Evolutionary conservation across 2,329 filamentous ascomycete species (phyloP).

Genomic region (Ophiostoma ips): DNA sequence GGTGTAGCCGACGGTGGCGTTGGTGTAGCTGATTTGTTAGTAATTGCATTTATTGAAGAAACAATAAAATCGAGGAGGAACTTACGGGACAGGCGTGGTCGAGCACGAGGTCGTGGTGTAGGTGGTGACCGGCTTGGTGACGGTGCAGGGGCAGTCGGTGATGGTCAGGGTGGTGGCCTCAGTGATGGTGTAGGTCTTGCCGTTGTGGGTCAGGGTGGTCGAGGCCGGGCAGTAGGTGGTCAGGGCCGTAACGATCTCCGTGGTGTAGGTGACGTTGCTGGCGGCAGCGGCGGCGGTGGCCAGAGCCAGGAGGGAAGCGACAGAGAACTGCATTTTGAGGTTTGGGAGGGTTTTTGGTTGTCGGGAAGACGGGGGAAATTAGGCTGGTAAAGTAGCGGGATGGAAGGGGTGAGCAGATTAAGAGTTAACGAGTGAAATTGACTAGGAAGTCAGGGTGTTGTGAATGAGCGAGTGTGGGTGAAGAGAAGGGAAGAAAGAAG

Average conservation of each 20-base stretch:
- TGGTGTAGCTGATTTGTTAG: conserved; percentile 22
- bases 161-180: conserved; percentile 50
- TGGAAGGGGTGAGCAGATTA: conserved; percentile 13
- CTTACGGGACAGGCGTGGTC: conserved; percentile 37
- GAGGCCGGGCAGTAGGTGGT: conserved; percentile 60
- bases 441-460: conserved; percentile 39
- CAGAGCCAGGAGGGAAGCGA: conserved; percentile 37
- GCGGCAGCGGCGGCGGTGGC: conserved; percentile 31
- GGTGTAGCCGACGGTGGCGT: conserved; percentile 25
- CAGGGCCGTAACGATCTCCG: conserved; percentile 50
- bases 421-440: conserved; percentile 42
- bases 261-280: conserved; percentile 40
- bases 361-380: conserved; percentile 21
- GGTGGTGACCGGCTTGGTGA: conserved; percentile 43
- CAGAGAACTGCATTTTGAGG: conserved; percentile 53
- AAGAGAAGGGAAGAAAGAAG: conserved; percentile 27
- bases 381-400: conserved; percentile 1
- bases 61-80: neutral
- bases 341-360: conserved; percentile 27
- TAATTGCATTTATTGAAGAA: neutral
- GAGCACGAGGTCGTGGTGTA: conserved; percentile 38
- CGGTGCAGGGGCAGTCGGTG: conserved; percentile 54
- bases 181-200: conserved; percentile 56
- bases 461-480: conserved; percentile 35
- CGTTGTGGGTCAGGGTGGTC: conserved; percentile 49